Evolutionary conservation across 2,329 filamentous ascomycete genomes (phyloP).

Genomic region (Xylariaceae sp.): DNA sequence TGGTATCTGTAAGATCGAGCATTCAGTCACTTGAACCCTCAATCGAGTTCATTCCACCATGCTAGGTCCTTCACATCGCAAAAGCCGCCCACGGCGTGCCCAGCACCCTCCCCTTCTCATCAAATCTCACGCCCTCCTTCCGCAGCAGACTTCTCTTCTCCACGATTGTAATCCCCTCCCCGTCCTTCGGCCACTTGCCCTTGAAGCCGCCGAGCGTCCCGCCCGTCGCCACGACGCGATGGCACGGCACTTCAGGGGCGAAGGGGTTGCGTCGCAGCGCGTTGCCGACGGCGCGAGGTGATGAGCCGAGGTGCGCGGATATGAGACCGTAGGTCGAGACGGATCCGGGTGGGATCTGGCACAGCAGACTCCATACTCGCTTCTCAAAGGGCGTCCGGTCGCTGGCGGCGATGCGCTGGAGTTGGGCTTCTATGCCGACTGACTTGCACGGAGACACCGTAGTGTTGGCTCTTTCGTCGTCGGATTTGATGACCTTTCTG

Average conservation of each 20-base stretch:
- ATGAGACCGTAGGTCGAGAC: slow-evolving; percentile 77
- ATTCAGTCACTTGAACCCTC: no score
- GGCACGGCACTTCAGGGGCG: slow-evolving; percentile 70
- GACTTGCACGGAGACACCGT: no score
- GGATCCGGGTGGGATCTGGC: slow-evolving; percentile 69
- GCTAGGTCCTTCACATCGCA: slow-evolving; percentile 1
- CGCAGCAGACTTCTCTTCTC: slow-evolving; percentile 60
- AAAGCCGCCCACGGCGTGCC: slow-evolving; percentile 51
- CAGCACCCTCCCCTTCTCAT: slow-evolving; percentile 54
- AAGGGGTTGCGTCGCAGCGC: slow-evolving; percentile 71
- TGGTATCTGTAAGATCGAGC: no score
- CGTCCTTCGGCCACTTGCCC: slow-evolving; percentile 59
- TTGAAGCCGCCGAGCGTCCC: slow-evolving; percentile 69
- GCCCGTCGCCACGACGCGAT: slow-evolving; percentile 72
- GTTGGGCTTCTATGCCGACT: background rate
- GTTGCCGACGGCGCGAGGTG: slow-evolving; percentile 35
- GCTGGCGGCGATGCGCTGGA: slow-evolving; percentile 38
- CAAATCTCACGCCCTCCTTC: slow-evolving; percentile 61
- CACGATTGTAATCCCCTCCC: slow-evolving; percentile 57
- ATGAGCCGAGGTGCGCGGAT: slow-evolving; percentile 43
- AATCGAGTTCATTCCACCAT: no score
- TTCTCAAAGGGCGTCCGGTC: slow-evolving; percentile 53
- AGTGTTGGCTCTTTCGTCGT: no score
- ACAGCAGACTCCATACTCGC: slow-evolving; percentile 65
- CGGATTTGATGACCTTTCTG: slow-evolving; percentile 10